Evolutionary conservation across 2,329 filamentous ascomycete genomes (phyloP).

Genomic region (Botrytis fabae): DNA sequence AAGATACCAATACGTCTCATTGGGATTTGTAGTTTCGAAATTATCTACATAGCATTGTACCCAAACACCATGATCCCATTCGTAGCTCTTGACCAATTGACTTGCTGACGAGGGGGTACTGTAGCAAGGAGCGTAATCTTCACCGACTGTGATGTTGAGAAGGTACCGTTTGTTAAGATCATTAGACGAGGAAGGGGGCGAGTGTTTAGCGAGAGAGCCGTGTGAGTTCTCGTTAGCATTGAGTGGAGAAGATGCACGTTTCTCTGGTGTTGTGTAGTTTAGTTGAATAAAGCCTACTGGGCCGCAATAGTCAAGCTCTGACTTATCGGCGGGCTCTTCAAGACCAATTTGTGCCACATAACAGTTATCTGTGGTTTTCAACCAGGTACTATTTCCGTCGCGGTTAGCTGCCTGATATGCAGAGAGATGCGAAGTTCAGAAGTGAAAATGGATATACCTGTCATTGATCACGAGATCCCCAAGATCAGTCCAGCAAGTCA

Average conservation of each 20-base stretch:
- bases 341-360: constrained; percentile 30
- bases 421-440: background rate
- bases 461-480: constrained; percentile 27
- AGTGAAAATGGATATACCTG: constrained; percentile 15
- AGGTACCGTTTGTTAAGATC: constrained; percentile 25
- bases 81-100: constrained; percentile 14
- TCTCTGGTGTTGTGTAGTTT: constrained; percentile 23
- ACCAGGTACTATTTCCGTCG: constrained; percentile 25
- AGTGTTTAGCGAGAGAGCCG: background rate
- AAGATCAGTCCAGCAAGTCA: constrained; percentile 30
- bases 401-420: constrained; percentile 3
- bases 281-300: constrained; percentile 31
- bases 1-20: constrained; percentile 28
- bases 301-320: constrained; percentile 31
- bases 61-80: constrained; percentile 15
- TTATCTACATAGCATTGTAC: constrained; percentile 12
- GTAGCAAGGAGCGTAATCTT: constrained; percentile 30
- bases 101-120: background rate
- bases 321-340: constrained; percentile 22
- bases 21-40: background rate
- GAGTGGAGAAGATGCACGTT: background rate
- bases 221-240: background rate
- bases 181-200: background rate
- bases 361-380: constrained; percentile 31
- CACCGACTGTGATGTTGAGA: constrained; percentile 30